Conservation (phyloP, 2,329 filamentous ascomycete genomes). For the Apiospora sp. region DNA sequence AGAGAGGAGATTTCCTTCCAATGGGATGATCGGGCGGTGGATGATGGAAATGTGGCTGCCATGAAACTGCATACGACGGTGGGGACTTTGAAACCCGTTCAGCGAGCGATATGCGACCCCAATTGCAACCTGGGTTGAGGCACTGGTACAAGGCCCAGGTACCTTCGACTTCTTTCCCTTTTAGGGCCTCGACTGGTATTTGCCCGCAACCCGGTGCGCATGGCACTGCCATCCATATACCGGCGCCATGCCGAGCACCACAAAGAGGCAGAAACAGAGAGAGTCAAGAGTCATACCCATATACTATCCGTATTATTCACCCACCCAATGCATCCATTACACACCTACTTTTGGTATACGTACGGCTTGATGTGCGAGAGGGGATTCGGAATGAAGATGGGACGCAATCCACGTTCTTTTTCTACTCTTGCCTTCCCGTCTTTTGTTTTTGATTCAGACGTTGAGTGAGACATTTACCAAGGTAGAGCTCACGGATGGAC, state of each 20-base stretch:
- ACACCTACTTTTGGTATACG: neutral
- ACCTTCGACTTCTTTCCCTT: constrained; percentile 19
- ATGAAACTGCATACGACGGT: constrained; percentile 45
- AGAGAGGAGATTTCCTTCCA: constrained; percentile 24
- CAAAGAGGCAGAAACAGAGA: neutral
- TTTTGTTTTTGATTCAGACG: constrained; percentile 15
- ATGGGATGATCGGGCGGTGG: constrained; percentile 37
- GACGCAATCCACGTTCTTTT: neutral
- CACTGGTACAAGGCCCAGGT: neutral
- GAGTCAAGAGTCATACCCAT: constrained; percentile 3
- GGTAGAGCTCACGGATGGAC: neutral
- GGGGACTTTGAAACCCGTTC: constrained; percentile 41
- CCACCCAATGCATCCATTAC: neutral
- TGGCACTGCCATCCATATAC: neutral
- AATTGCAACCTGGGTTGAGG: constrained; percentile 13
- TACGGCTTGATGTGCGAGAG: constrained; percentile 9
- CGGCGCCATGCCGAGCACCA: neutral
- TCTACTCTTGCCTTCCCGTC: neutral
- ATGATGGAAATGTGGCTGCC: constrained; percentile 39
- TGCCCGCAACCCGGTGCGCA: neutral
- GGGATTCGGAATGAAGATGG: constrained; percentile 12
- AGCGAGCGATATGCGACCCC: constrained; percentile 20
- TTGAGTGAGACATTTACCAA: constrained; percentile 17
- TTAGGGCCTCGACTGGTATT: neutral
- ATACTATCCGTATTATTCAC: neutral